phyloP scores from a whole-genome alignment of 345 rosid species.

The Corchorus capsularis region DNA sequence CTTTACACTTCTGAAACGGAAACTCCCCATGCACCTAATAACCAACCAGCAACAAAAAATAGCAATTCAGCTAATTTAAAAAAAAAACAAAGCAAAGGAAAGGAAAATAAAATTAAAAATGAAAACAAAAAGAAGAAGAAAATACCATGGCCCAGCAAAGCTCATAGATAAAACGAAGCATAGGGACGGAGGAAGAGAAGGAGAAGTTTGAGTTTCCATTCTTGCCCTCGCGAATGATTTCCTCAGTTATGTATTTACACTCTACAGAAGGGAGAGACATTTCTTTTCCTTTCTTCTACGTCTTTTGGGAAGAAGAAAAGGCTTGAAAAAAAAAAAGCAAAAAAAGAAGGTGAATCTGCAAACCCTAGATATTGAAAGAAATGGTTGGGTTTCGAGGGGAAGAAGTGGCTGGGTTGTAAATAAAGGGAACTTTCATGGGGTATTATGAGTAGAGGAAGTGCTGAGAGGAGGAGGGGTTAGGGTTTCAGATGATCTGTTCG shows the following conservation, averaged over 20 bases:
- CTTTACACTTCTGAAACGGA: constrained; percentile 81
- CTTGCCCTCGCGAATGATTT: constrained; percentile 77
- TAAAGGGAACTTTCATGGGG: constrained; percentile 2
- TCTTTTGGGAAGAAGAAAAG: background rate
- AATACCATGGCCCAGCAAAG: constrained; percentile 79
- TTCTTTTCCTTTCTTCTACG: background rate
- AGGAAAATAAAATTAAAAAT: background rate
- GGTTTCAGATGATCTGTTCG: background rate
- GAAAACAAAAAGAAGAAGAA: constrained; percentile 15
- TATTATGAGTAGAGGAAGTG: background rate
- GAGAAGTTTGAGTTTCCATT: constrained; percentile 59
- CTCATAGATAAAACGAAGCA: constrained; percentile 94
- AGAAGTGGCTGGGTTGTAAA: constrained; percentile 8
- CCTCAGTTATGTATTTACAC: constrained; percentile 73
- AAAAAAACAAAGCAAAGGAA: background rate
- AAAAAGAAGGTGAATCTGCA: background rate
- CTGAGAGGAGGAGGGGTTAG: background rate
- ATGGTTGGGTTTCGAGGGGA: background rate
- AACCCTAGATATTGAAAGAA: background rate
- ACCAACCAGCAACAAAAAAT: constrained; percentile 25
- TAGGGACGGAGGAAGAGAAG: constrained; percentile 59
- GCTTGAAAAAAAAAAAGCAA: background rate
- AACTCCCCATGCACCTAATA: constrained; percentile 87
- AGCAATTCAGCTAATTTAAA: background rate
- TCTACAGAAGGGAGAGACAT: constrained; percentile 74